phyloP scores from a whole-genome alignment of 352 stramenopile species.

The Phytopythium boreale region DNA sequence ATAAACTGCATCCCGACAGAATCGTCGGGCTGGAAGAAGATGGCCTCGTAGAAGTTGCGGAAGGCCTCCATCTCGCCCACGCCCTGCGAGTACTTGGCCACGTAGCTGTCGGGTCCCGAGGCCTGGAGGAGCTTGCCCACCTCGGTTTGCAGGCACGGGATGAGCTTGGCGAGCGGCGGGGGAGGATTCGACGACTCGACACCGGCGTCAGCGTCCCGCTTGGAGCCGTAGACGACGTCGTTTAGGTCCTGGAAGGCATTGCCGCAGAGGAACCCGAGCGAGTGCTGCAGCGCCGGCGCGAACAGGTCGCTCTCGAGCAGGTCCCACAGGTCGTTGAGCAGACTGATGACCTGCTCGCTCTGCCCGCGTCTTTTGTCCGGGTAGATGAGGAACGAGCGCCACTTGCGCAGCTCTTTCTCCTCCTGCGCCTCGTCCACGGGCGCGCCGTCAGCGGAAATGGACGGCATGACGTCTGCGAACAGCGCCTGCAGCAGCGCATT shows the following conservation, averaged over 20 bases:
- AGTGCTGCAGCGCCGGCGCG: slow-evolving; percentile 64
- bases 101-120: slow-evolving; percentile 48
- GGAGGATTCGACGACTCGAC: slow-evolving; percentile 24
- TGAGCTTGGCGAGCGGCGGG: slow-evolving; percentile 74
- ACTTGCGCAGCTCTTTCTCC: slow-evolving; percentile 34
- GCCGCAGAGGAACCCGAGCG: slow-evolving; percentile 66
- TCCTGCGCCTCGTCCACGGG: slow-evolving; percentile 25
- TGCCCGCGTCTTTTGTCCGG: slow-evolving; percentile 62
- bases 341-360: slow-evolving; percentile 70
- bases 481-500: slow-evolving; percentile 70
- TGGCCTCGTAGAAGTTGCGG: slow-evolving; percentile 79
- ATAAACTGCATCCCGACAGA: slow-evolving; percentile 8
- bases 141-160: slow-evolving; percentile 70
- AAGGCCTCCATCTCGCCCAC: slow-evolving; percentile 79
- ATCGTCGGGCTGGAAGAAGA: slow-evolving; percentile 60
- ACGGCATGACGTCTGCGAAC: slow-evolving; percentile 55
- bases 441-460: slow-evolving; percentile 14
- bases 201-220: slow-evolving; percentile 11
- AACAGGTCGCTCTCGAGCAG: slow-evolving; percentile 80
- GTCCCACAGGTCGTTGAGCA: slow-evolving; percentile 83
- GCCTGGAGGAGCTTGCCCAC: slow-evolving; percentile 66
- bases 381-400: slow-evolving; percentile 76
- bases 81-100: slow-evolving; percentile 73
- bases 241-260: slow-evolving; percentile 83
- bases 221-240: slow-evolving; percentile 61